Evolutionary conservation across 768 basidiomycete species (phyloP).

Genomic region (Sporobolomyces pararoseus): DNA sequence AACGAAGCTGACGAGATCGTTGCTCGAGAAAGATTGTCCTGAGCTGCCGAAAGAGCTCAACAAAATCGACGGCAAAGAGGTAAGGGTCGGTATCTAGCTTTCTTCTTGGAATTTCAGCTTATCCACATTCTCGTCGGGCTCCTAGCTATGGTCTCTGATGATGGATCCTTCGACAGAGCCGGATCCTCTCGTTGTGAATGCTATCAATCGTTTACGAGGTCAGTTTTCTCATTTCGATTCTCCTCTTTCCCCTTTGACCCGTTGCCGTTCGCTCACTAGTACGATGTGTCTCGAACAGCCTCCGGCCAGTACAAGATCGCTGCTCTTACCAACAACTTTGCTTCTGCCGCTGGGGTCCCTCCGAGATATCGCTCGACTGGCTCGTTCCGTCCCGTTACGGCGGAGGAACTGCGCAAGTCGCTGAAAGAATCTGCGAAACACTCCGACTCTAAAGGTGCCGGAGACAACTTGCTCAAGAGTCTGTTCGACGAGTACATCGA

Average conservation of each 20-base stretch:
- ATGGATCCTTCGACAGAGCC: constrained; percentile 30
- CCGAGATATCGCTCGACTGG: background rate
- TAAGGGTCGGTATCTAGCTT: background rate
- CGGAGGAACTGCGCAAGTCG: background rate
- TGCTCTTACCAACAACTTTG: constrained; percentile 39
- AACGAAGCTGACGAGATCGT: too few relatives aligned
- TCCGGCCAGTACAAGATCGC: constrained; percentile 30
- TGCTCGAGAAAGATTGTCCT: constrained; percentile 8
- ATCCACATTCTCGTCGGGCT: too few relatives aligned
- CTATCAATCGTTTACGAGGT: constrained; percentile 36
- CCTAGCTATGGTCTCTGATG: constrained; percentile 35
- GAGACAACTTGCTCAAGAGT: constrained; percentile 9
- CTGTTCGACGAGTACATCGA: constrained; percentile 40
- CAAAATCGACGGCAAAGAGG: constrained; percentile 36
- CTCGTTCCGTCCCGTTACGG: background rate
- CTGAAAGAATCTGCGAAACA: background rate
- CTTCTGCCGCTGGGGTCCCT: background rate
- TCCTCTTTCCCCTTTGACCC: background rate
- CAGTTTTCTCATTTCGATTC: background rate
- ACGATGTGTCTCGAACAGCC: constrained; percentile 18
- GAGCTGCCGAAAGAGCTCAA: constrained; percentile 17
- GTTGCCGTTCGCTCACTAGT: too few relatives aligned
- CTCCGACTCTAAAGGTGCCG: constrained; percentile 13
- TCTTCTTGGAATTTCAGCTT: too few relatives aligned
- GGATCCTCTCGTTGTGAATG: constrained; percentile 19